Evolutionary conservation across 1,139 yeast species (phyloP).

Genomic region (Geotrichum aggregatum): DNA sequence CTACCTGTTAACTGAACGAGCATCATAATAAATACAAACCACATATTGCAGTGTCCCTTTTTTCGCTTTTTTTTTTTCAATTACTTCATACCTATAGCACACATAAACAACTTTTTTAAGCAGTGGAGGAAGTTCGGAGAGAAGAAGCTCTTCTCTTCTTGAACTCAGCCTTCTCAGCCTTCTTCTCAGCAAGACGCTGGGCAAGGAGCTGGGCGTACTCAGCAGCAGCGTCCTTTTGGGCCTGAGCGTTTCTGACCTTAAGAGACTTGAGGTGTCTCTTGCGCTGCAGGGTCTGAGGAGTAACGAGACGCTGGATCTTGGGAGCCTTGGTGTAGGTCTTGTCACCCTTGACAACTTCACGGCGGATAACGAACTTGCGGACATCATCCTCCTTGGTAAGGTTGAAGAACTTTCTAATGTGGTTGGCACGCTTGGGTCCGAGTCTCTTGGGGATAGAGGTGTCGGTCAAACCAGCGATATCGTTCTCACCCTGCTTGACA

Average conservation of each 20-base stretch:
- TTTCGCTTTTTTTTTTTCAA: slow-evolving; percentile 1
- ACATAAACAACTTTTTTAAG: slow-evolving; percentile 21
- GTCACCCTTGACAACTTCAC: slow-evolving; percentile 97
- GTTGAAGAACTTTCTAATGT: slow-evolving; percentile 99
- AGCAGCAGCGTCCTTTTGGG: slow-evolving; percentile 99
- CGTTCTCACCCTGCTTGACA: slow-evolving; percentile 96
- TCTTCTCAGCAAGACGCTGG: slow-evolving; percentile 94
- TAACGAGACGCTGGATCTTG: slow-evolving; percentile 98
- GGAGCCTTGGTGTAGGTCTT: slow-evolving; percentile 99
- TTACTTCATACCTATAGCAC: slow-evolving; percentile 5
- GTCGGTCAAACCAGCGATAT: slow-evolving; percentile 94
- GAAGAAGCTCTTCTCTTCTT: slow-evolving; percentile 99
- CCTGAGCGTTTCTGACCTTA: slow-evolving; percentile 96
- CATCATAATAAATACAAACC: background rate
- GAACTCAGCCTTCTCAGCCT: slow-evolving; percentile 96
- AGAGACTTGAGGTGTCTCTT: slow-evolving; percentile 94
- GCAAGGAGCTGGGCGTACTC: slow-evolving; percentile 99
- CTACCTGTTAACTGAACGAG: too few relatives aligned
- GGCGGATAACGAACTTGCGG: slow-evolving; percentile 92
- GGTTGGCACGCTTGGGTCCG: slow-evolving; percentile 99
- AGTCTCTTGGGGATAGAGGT: slow-evolving; percentile 94
- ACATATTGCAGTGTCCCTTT: too few relatives aligned
- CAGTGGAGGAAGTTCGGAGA: slow-evolving; percentile 51
- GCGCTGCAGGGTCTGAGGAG: slow-evolving; percentile 99
- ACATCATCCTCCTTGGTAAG: slow-evolving; percentile 96